These are phyloP conservation scores for Saccharomycopsis sp. DNA, from an alignment of 805 yeast species.

Conservation along the genomic window DNA sequence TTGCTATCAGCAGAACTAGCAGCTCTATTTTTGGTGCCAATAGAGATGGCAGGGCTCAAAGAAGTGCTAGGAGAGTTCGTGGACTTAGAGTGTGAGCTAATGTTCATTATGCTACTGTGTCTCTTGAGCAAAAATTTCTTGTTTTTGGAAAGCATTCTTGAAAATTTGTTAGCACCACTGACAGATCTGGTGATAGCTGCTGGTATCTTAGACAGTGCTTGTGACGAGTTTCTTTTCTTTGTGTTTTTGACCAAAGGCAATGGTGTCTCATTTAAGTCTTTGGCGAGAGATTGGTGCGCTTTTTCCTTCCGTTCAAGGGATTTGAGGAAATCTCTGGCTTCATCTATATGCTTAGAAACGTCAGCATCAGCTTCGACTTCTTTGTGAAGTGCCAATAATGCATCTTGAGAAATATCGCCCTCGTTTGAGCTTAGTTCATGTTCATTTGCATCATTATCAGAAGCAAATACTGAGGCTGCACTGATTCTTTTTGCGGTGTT, in stretches of 20 bases:
- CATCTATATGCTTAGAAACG: slow-evolving; percentile 1
- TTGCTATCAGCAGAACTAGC: neutral
- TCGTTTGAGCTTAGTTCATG: neutral
- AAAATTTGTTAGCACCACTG: neutral
- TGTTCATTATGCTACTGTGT: neutral
- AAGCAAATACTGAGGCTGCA: neutral
- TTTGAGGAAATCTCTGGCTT: neutral
- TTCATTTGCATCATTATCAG: neutral
- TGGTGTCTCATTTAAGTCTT: neutral
- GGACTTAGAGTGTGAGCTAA: neutral
- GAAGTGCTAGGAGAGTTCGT: neutral
- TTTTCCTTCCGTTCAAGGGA: neutral
- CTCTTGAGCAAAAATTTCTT: neutral
- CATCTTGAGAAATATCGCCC: neutral
- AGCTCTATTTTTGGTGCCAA: neutral
- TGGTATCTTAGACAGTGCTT: neutral
- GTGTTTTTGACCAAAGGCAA: neutral
- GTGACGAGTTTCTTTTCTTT: neutral
- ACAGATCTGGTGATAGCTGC: neutral
- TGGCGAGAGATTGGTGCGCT: neutral
- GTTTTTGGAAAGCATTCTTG: neutral
- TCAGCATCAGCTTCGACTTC: neutral
- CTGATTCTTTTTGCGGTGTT: neutral
- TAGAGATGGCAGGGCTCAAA: neutral
- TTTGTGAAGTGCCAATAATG: neutral